These are phyloP conservation scores for Exutisphaerella laricina DNA, from an alignment of 2,329 filamentous ascomycete genomes.

Conservation along the genomic window DNA sequence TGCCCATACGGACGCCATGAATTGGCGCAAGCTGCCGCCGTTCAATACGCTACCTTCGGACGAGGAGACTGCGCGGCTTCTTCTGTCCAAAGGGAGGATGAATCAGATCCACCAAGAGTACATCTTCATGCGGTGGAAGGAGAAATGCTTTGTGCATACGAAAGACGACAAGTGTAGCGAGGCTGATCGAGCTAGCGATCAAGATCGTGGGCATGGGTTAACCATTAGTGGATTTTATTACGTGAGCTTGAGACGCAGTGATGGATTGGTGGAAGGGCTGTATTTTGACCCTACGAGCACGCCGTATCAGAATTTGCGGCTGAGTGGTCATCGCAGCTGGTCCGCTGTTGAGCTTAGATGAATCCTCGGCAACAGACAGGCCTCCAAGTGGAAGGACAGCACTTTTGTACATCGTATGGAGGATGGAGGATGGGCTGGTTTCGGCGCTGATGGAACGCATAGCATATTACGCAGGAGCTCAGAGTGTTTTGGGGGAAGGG, in stretches of 20 bases:
- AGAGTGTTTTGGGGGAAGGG: no score
- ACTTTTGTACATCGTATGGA: no score
- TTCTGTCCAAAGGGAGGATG: conserved; percentile 39
- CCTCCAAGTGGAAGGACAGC: no score
- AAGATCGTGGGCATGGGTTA: conserved; percentile 39
- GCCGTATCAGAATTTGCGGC: conserved; percentile 48
- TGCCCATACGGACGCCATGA: conserved; percentile 41
- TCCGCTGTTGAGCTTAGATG: conserved; percentile 38
- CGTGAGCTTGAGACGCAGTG: conserved; percentile 42
- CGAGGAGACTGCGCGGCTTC: conserved; percentile 32
- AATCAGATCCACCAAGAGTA: conserved; percentile 42
- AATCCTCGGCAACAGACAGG: no score
- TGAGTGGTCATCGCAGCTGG: conserved; percentile 37
- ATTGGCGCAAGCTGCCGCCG: conserved; percentile 46
- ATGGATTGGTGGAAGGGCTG: conserved; percentile 46
- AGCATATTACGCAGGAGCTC: no score
- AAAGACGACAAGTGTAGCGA: conserved; percentile 26
- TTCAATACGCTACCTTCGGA: conserved; percentile 33
- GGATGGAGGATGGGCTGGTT: no score
- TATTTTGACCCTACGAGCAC: conserved; percentile 52
- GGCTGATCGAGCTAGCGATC: conserved; percentile 23
- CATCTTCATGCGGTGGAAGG: conserved; percentile 55
- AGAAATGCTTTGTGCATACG: conserved; percentile 43
- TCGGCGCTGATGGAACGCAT: no score
- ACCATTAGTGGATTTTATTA: conserved; percentile 54